Evolutionary conservation across 2,329 filamentous ascomycete genomes (phyloP).

Genomic region (Aspergillus brasiliensis): DNA sequence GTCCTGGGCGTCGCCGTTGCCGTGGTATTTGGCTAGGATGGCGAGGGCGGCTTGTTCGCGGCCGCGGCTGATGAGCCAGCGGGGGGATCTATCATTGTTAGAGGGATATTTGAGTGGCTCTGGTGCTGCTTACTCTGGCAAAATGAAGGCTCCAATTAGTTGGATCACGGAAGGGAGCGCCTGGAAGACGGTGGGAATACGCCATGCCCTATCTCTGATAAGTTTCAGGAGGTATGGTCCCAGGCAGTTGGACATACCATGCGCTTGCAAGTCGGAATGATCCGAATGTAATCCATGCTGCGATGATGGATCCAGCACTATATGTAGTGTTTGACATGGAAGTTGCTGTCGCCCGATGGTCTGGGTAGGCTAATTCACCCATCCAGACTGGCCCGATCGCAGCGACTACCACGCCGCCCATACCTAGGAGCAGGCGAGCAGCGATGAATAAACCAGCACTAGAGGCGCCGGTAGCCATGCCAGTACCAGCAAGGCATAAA

Average conservation of each 20-base stretch:
- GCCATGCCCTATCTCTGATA: slow-evolving; percentile 8
- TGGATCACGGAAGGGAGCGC: slow-evolving; percentile 15
- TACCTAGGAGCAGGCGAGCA: neutral
- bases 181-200: slow-evolving; percentile 19
- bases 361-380: neutral
- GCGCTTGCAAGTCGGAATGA: neutral
- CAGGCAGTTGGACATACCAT: neutral
- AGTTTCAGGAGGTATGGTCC: neutral
- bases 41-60: slow-evolving; percentile 11
- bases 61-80: slow-evolving; percentile 19
- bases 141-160: slow-evolving; percentile 8
- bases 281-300: slow-evolving; percentile 2
- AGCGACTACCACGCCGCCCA: neutral
- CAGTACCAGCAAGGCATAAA: neutral
- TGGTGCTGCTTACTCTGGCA: slow-evolving; percentile 2
- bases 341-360: neutral
- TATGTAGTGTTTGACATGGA: neutral
- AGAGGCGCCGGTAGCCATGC: neutral
- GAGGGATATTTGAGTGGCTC: too few species aligned
- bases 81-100: slow-evolving; percentile 6
- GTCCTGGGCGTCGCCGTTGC: slow-evolving; percentile 44
- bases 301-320: neutral
- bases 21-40: slow-evolving; percentile 16
- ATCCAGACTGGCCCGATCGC: neutral
- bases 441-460: neutral